Evolutionary conservation across 73 alveolate genomes (phyloP).

Genomic region (Symbiodinium natans): DNA sequence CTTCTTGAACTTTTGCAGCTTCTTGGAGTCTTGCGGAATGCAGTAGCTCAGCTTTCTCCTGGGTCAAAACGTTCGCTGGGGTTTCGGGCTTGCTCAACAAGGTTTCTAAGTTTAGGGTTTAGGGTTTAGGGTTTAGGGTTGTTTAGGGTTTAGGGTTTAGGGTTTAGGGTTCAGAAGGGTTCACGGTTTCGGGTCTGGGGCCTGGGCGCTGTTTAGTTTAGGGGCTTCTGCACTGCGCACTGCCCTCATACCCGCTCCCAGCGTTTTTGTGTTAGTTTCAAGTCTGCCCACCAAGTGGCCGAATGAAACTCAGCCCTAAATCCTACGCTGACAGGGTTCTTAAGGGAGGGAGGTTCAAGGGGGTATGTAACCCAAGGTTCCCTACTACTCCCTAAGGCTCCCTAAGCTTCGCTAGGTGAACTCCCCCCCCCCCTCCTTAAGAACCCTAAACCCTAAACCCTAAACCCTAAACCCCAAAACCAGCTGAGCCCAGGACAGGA

Average conservation of each 20-base stretch:
- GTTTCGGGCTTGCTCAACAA: not conserved
- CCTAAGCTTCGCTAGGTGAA: no score
- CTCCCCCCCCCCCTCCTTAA: no score
- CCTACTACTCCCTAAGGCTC: no score
- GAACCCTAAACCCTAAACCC: not conserved
- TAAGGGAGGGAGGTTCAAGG: no score
- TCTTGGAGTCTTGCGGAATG: slow-evolving; percentile 94
- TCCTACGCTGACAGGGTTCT: no score
- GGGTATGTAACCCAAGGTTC: no score
- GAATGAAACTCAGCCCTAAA: no score
- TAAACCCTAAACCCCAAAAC: not conserved
- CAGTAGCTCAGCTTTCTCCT: slow-evolving; percentile 92
- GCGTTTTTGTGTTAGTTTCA: no score
- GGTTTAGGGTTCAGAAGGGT: not conserved
- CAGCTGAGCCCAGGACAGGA: not conserved
- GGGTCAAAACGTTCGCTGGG: not conserved
- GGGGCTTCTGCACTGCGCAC: no score
- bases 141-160: not conserved
- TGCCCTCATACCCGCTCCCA: no score
- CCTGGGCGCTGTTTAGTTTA: not conserved
- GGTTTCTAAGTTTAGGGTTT: no score
- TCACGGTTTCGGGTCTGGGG: not conserved
- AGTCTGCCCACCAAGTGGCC: no score
- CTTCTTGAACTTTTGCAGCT: slow-evolving; percentile 94
- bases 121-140: not conserved